phyloP scores from a whole-genome alignment of 2,329 filamentous ascomycete species.

The Xylogone sp. region DNA sequence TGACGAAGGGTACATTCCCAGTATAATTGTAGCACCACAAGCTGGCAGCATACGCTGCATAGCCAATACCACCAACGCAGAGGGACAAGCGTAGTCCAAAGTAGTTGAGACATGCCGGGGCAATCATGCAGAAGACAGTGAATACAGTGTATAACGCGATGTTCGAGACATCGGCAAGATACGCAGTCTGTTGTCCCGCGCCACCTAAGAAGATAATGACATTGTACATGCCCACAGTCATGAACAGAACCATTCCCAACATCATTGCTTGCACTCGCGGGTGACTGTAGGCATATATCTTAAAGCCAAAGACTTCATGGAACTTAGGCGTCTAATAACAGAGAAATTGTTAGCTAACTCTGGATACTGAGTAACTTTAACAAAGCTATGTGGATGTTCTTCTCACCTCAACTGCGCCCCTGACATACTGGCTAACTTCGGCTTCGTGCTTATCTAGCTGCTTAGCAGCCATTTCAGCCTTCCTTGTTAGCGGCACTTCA shows the following conservation, averaged over 20 bases:
- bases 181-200: conserved; percentile 50
- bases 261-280: too few relatives aligned
- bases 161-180: conserved; percentile 43
- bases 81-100: conserved; percentile 66
- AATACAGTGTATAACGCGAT: conserved; percentile 43
- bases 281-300: neutral
- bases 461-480: too few relatives aligned
- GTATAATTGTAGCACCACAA: conserved; percentile 67
- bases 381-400: too few relatives aligned
- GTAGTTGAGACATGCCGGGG: conserved; percentile 70
- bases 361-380: too few relatives aligned
- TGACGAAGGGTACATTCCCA: conserved; percentile 55
- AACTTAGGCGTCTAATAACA: too few relatives aligned
- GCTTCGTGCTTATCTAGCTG: too few relatives aligned
- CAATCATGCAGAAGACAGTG: conserved; percentile 59
- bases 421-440: too few relatives aligned
- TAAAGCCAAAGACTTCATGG: neutral
- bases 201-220: conserved; percentile 60
- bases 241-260: too few relatives aligned
- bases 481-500: too few relatives aligned
- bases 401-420: too few relatives aligned
- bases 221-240: conserved; percentile 52
- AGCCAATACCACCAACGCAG: conserved; percentile 68
- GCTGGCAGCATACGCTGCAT: conserved; percentile 66
- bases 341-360: too few relatives aligned